Evolutionary conservation across 2,329 filamentous ascomycete species (phyloP).

Genomic region (Aspergillus viridinutans): DNA sequence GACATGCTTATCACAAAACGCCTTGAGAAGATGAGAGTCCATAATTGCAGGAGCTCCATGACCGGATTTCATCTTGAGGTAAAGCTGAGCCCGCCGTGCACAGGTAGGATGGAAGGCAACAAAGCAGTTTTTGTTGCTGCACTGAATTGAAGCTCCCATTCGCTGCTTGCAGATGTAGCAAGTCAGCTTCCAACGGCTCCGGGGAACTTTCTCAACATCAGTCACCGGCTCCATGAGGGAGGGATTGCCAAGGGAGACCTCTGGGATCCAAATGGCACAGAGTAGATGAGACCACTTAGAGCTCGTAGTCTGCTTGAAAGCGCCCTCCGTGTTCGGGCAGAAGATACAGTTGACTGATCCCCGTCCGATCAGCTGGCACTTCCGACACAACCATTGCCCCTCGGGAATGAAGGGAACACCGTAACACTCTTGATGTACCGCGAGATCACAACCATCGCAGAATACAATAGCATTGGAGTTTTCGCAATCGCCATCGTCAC

Average conservation of each 20-base stretch:
- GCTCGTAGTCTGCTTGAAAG: constrained; percentile 96
- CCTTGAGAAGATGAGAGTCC: constrained; percentile 80
- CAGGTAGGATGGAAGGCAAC: constrained; percentile 97
- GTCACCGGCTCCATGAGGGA: constrained; percentile 98
- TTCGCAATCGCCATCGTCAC: constrained; percentile 98
- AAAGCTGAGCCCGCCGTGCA: constrained; percentile 79
- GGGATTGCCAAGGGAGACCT: constrained; percentile 90
- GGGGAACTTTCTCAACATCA: constrained; percentile 96
- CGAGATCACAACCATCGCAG: constrained; percentile 94
- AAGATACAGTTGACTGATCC: constrained; percentile 95
- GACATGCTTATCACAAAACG: constrained; percentile 93
- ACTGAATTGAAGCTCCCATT: constrained; percentile 98
- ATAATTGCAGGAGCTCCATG: constrained; percentile 74
- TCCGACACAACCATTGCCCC: constrained; percentile 95
- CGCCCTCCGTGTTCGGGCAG: constrained; percentile 94
- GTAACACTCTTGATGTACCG: constrained; percentile 98
- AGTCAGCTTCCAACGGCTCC: constrained; percentile 83
- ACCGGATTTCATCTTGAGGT: constrained; percentile 93
- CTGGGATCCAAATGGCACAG: constrained; percentile 97
- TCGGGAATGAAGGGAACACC: constrained; percentile 98
- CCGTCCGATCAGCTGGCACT: constrained; percentile 91
- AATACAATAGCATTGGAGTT: constrained; percentile 99
- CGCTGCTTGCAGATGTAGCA: constrained; percentile 97
- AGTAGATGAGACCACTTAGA: constrained; percentile 96
- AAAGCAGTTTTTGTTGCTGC: constrained; percentile 95